phyloP scores from a whole-genome alignment of 345 rosid genomes.

The sweet orange (Citrus sinensis) region DNA sequence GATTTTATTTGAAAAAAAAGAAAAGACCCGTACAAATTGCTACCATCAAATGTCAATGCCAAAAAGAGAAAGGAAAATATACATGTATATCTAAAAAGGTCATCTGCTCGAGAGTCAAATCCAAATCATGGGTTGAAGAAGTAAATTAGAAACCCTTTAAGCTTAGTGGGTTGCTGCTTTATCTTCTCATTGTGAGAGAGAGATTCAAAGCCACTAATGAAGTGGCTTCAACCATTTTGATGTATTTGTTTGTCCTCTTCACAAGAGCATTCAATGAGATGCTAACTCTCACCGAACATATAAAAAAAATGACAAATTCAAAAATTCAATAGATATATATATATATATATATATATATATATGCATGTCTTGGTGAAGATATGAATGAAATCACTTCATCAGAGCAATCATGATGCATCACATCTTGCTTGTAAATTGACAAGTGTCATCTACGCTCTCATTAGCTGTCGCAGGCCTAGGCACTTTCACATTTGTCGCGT shows the following conservation, averaged over 20 bases:
- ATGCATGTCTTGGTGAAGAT: not conserved
- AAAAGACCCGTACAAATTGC: too few relatives aligned
- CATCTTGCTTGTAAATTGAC: not conserved
- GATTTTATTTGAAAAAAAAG: too few relatives aligned
- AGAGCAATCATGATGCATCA: not conserved
- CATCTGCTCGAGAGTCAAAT: not conserved
- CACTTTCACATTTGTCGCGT: not conserved
- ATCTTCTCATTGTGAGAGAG: not conserved
- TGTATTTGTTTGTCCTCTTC: not conserved
- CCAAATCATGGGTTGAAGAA: not conserved
- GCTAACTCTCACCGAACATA: not conserved
- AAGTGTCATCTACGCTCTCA: not conserved
- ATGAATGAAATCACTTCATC: not conserved
- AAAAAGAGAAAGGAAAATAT: not conserved
- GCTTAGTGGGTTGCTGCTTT: not conserved
- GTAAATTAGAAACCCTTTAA: not conserved
- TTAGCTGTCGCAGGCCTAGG: not conserved
- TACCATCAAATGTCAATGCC: too few relatives aligned
- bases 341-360: too few relatives aligned
- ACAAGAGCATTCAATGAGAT: not conserved
- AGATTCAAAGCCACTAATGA: too few relatives aligned
- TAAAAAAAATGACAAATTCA: not conserved
- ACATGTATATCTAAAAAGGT: too few relatives aligned
- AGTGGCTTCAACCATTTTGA: not conserved
- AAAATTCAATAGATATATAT: too few relatives aligned